Evolutionary conservation across 2,329 filamentous ascomycete species (phyloP).

Genomic region (Phyllosticta ampelicida): DNA sequence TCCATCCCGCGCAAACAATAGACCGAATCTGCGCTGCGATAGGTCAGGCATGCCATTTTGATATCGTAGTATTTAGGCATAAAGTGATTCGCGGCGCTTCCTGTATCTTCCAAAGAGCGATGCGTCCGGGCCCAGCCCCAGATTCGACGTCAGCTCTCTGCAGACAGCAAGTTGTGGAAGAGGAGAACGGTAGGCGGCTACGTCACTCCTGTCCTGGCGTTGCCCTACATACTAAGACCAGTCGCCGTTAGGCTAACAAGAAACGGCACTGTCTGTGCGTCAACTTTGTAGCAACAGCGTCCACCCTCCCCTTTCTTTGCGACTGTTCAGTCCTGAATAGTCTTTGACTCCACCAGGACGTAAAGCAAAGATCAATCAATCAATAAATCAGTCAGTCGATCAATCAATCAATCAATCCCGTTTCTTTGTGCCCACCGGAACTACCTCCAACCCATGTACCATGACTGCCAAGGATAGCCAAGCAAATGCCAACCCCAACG

Average conservation of each 20-base stretch:
- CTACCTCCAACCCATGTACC: not conserved
- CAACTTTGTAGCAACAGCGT: not conserved
- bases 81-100: not conserved
- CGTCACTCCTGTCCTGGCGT: not conserved
- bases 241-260: not conserved
- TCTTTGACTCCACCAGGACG: too few species aligned
- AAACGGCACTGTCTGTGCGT: not conserved
- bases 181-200: not conserved
- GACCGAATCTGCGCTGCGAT: not conserved
- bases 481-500: not conserved
- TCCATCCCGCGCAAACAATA: not conserved
- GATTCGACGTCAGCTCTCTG: not conserved
- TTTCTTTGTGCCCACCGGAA: not conserved
- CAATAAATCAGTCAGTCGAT: too few species aligned
- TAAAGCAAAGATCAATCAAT: too few species aligned
- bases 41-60: not conserved
- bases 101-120: not conserved
- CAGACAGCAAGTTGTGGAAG: not conserved
- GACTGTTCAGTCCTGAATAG: too few species aligned
- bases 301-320: not conserved
- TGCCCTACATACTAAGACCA: not conserved
- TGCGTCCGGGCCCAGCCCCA: not conserved
- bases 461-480: not conserved
- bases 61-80: too few species aligned
- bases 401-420: too few species aligned